Conservation (phyloP, 192 early-diverging fungal genomes). For the Linnemannia hyalina region DNA sequence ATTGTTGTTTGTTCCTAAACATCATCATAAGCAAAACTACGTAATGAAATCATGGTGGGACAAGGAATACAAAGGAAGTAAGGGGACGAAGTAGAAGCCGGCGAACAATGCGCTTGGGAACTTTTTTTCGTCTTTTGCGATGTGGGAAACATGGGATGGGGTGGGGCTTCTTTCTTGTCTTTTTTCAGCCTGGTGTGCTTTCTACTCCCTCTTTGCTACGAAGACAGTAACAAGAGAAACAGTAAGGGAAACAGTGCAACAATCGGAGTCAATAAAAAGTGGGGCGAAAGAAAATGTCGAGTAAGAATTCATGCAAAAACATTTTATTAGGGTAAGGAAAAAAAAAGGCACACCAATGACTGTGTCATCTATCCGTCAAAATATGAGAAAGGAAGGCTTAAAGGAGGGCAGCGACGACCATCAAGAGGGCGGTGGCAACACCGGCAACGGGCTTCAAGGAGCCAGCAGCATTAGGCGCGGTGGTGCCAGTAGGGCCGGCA, state of each 20-base stretch:
- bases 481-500: neutral
- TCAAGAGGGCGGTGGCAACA: slow-evolving; percentile 21
- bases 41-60: neutral
- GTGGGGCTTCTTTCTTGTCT: too few relatives aligned
- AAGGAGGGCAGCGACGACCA: slow-evolving; percentile 38
- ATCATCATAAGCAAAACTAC: neutral
- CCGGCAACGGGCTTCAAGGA: slow-evolving; percentile 42
- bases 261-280: neutral
- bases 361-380: neutral
- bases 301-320: slow-evolving; percentile 5
- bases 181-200: neutral
- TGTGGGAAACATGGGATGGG: neutral
- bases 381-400: neutral
- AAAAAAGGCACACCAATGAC: neutral
- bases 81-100: neutral
- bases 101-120: slow-evolving; percentile 10
- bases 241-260: too few relatives aligned
- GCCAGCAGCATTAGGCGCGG: slow-evolving; percentile 13
- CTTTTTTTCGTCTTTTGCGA: neutral
- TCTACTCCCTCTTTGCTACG: neutral
- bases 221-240: neutral
- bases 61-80: neutral
- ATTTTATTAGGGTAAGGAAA: neutral
- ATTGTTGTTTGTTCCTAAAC: neutral
- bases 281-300: neutral